Base-by-base conservation (phyloP, 768 basidiomycete genomes). In the Dioszegia aurantiaca region DNA sequence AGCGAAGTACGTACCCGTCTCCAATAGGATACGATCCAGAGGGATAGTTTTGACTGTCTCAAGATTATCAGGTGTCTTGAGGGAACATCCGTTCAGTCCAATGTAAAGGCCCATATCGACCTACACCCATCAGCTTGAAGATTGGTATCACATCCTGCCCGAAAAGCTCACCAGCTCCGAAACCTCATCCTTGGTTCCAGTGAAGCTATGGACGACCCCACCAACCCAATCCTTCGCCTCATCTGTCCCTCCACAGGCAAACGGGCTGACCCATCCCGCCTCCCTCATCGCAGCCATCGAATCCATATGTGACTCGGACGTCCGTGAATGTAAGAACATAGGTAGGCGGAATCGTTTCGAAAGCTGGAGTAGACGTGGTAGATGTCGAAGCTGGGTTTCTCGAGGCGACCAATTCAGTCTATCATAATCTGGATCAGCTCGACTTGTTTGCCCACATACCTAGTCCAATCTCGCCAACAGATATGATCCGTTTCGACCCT, bases 121-220 rank as follows among this genome's bases (percentile, higher is more conserved):
- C 87, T 89, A 1, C 8, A 30, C 2, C 28, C 17, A 30, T 51
- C 10, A 37, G 47, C 21, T 33, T 37, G n/a, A 24, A 46, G 30
- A 51, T 16, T 4, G 2, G 31, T 10, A 27, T 27, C 30, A 52
- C 26, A 19, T 26, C 42, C n/a, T n/a, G n/a, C n/a, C n/a, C n/a
- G 16, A 19, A 17, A 39, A 11, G 74, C 84, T 68, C 58, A 88
- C 87, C 44, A 88, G 76, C 68, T 90, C 88, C 8, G 72, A 65
- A 14, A 82, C 83, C 69, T 91, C 88, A 36, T 80, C 81, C 3
- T 68, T 67, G 0, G 81, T 81, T 3, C 89, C 89, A 0, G 88
- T 89, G 75, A 89, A 89, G 60, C 86, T 87, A 69, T 90, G 89
- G 2, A 89, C 87, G 21, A 90, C 89, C 0, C 88, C 89, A 3